Conservation (phyloP, 1,284 basidiomycete genomes). For the Xanthoconium separans region DNA sequence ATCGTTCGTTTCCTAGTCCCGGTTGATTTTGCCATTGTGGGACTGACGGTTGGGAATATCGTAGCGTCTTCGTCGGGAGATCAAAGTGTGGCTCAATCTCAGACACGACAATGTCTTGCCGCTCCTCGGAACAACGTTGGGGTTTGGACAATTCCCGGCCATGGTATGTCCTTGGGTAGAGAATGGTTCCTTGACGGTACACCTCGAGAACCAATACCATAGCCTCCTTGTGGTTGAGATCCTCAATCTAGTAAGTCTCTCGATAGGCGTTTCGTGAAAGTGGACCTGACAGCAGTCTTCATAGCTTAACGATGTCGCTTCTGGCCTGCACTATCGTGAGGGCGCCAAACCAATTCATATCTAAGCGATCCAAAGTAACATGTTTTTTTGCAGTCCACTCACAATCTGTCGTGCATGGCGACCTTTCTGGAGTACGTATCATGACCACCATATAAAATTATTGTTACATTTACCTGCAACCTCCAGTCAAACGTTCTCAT, state of each 20-base stretch:
- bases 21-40: not conserved
- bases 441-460: not conserved
- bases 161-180: not conserved
- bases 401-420: constrained; percentile 2
- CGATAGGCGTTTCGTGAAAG: not conserved
- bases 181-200: not conserved
- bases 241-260: not conserved
- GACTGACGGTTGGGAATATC: not conserved
- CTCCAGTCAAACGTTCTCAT: constrained; percentile 4
- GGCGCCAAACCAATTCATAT: not conserved
- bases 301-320: constrained; percentile 6
- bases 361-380: too few species aligned
- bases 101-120: not conserved
- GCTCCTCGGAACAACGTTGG: not conserved
- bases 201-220: not conserved
- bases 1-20: not conserved
- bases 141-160: not conserved
- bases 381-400: not conserved
- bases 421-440: constrained; percentile 2
- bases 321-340: constrained; percentile 13
- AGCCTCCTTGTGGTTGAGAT: not conserved
- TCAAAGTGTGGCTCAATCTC: not conserved
- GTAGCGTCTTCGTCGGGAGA: not conserved
- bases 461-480: not conserved
- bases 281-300: not conserved